A percentile compares a stretch with the other conserved stretches of the same genome.
phyloP scores from a whole-genome alignment of 306 rosid species.

The Gynostemma pentaphyllum region DNA sequence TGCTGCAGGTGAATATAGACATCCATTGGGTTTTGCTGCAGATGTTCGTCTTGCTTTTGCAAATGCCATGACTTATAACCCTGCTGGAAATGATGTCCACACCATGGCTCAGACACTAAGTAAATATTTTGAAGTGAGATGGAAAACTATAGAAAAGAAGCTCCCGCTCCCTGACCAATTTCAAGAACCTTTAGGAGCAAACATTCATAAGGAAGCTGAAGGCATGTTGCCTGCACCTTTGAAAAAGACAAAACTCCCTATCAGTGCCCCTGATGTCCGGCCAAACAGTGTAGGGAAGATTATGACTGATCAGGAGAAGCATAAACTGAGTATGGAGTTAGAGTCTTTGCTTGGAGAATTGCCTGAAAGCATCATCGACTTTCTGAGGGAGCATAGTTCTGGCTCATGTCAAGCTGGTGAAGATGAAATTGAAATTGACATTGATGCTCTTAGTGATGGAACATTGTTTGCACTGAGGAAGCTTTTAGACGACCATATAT shows the following conservation, averaged over 20 bases:
- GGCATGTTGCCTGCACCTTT: slow-evolving; percentile 26
- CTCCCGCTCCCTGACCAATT: slow-evolving; percentile 26
- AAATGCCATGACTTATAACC: slow-evolving; percentile 84
- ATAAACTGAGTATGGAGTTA: slow-evolving; percentile 54
- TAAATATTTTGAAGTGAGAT: slow-evolving; percentile 59
- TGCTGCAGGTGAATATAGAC: slow-evolving; percentile 40
- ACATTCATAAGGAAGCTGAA: slow-evolving; percentile 24
- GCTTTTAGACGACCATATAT: slow-evolving; percentile 59
- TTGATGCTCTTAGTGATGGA: slow-evolving; percentile 66
- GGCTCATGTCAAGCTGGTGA: slow-evolving; percentile 41
- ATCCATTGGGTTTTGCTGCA: slow-evolving; percentile 57
- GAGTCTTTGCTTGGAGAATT: slow-evolving; percentile 54
- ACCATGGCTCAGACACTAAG: slow-evolving; percentile 43
- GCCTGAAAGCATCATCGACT: slow-evolving; percentile 63
- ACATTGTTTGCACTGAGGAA: slow-evolving; percentile 54
- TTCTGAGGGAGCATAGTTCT: slow-evolving; percentile 52
- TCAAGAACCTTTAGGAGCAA: slow-evolving; percentile 29
- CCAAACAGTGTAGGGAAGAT: slow-evolving; percentile 26
- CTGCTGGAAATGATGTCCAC: slow-evolving; percentile 70
- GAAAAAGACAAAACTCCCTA: slow-evolving; percentile 42
- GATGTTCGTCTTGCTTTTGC: slow-evolving; percentile 79
- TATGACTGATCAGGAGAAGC: slow-evolving; percentile 58
- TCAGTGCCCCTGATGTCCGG: slow-evolving; percentile 23
- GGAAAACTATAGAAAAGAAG: slow-evolving; percentile 75
- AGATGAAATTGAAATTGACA: slow-evolving; percentile 88